phyloP scores from a whole-genome alignment of 73 alveolate species.

The Durusdinium trenchii region DNA sequence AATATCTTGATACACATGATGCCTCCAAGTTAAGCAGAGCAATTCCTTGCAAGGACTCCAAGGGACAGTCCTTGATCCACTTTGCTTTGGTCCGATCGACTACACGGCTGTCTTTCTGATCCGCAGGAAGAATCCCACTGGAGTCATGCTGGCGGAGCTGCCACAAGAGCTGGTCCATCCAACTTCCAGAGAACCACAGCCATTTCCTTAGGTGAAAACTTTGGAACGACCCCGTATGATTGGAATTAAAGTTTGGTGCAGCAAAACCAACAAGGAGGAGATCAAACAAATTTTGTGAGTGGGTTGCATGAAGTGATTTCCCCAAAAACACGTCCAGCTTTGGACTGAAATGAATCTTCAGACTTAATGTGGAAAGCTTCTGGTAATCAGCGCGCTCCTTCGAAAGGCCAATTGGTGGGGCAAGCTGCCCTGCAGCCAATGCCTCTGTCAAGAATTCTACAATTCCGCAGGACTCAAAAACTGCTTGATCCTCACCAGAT shows the following conservation, averaged over 20 bases:
- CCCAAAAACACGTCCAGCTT: background rate
- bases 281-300: background rate
- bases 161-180: conserved; percentile 88
- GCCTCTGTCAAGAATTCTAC: conserved; percentile 76
- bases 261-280: background rate
- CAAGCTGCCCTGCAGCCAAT: conserved; percentile 27
- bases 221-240: too few relatives aligned
- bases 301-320: background rate
- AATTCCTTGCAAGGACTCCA: too few relatives aligned
- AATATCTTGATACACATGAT: too few relatives aligned
- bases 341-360: background rate
- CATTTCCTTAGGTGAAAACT: conserved; percentile 20
- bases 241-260: background rate
- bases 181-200: conserved; percentile 89
- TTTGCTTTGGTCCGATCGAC: conserved; percentile 20
- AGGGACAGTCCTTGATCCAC: background rate
- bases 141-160: conserved; percentile 41
- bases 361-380: conserved; percentile 6
- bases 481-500: conserved; percentile 23
- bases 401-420: conserved; percentile 62
- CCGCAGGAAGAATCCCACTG: background rate
- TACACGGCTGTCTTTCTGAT: conserved; percentile 21
- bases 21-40: too few relatives aligned
- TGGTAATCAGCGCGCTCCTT: conserved; percentile 74
- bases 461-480: conserved; percentile 44